Conservation (phyloP, 768 basidiomycete species). For the Mycena amicta region DNA sequence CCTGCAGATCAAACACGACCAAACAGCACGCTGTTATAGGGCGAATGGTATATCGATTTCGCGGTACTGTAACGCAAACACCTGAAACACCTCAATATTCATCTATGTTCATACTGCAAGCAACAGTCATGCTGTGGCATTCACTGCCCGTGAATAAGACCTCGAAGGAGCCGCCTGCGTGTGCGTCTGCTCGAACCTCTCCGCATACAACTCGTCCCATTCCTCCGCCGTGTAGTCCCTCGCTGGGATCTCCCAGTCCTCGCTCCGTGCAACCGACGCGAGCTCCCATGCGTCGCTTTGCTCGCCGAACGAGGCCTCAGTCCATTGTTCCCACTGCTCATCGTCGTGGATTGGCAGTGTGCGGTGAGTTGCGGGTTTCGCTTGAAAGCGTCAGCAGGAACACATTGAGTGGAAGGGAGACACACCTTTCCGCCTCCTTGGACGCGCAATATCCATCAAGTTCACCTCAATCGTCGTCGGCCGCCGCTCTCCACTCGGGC, state of each 20-base stretch:
- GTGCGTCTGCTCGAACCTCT: too few species aligned
- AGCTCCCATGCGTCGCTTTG: conserved; percentile 1
- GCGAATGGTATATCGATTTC: too few species aligned
- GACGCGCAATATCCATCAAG: not conserved
- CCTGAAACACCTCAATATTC: too few species aligned
- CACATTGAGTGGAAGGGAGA: not conserved
- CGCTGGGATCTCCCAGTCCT: not conserved
- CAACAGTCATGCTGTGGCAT: too few species aligned
- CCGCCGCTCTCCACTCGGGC: not conserved
- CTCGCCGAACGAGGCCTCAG: not conserved
- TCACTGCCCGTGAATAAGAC: too few species aligned
- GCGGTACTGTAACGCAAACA: too few species aligned
- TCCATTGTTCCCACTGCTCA: conserved; percentile 1
- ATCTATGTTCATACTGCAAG: too few species aligned
- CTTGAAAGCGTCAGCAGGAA: not conserved
- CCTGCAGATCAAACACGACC: too few species aligned
- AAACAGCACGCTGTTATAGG: too few species aligned
- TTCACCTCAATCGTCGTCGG: not conserved
- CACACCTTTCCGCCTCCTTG: not conserved
- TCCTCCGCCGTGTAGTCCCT: not conserved
- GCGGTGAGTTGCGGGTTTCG: not conserved
- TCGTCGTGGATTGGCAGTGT: not conserved
- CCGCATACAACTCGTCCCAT: too few species aligned
- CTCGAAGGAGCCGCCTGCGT: too few species aligned
- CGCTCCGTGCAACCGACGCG: not conserved